Evolutionary conservation across 805 yeast species (phyloP).

Genomic region (Candida chilensis): DNA sequence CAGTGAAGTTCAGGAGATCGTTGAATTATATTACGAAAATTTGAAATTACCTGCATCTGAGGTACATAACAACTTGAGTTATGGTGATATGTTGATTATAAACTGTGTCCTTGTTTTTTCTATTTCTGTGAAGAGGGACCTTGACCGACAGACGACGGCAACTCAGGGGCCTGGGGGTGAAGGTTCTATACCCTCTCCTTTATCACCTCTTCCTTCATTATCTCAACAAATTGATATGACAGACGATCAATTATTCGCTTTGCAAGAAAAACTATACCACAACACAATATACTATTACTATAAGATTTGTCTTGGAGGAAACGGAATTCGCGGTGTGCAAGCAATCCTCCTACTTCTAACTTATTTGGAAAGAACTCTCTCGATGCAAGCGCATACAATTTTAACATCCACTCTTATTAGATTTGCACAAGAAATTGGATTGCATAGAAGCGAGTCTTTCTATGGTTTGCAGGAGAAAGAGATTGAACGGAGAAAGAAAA

Average conservation of each 20-base stretch:
- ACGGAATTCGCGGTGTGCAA: constrained; percentile 12
- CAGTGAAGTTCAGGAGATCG: not conserved
- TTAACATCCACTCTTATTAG: constrained; percentile 9
- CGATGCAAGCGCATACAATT: constrained; percentile 8
- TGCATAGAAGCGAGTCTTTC: constrained; percentile 7
- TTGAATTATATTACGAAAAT: not conserved
- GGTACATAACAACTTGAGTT: not conserved
- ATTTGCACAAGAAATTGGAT: constrained; percentile 11
- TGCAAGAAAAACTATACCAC: no score
- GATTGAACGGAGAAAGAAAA: constrained; percentile 3
- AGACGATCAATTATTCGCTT: no score
- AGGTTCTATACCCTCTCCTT: no score
- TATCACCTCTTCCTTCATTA: no score
- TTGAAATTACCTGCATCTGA: not conserved
- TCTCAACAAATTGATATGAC: no score
- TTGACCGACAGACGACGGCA: no score
- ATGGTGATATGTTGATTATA: not conserved
- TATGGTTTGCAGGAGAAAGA: constrained; percentile 5
- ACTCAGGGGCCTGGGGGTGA: no score
- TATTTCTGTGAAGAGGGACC: not conserved
- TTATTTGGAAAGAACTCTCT: constrained; percentile 10
- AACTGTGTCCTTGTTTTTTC: not conserved
- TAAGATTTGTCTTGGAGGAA: constrained; percentile 12
- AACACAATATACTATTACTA: constrained; percentile 10
- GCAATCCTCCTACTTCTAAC: constrained; percentile 11